A percentile compares a stretch with the other conserved stretches of the same genome.
These are phyloP conservation scores for Arxiozyma slooffiae DNA, from an alignment of 1,139 yeast genomes.

Conservation along the genomic window DNA sequence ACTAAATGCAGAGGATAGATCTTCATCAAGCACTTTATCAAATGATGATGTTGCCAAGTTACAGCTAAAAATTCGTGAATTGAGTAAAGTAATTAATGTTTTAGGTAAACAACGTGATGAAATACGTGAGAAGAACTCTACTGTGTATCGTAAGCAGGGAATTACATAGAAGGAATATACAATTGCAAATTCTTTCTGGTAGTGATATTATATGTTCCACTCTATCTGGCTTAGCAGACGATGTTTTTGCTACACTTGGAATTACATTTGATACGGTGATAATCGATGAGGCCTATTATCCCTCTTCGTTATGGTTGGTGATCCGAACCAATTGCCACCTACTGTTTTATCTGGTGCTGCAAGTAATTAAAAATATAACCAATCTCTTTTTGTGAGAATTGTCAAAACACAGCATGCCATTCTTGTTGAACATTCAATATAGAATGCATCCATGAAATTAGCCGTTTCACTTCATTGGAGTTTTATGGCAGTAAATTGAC, in stretches of 20 bases:
- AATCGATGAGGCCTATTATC: conserved; percentile 93
- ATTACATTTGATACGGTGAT: conserved; percentile 85
- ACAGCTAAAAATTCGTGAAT: conserved; percentile 44
- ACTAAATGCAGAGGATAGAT: conserved; percentile 26
- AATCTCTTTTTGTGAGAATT: conserved; percentile 89
- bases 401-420: conserved; percentile 57
- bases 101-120: conserved; percentile 68
- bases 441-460: conserved; percentile 96
- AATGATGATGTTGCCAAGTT: conserved; percentile 34
- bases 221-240: conserved; percentile 90
- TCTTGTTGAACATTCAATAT: conserved; percentile 85
- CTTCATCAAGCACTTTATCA: conserved; percentile 23
- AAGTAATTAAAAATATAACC: conserved; percentile 70
- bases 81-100: conserved; percentile 53
- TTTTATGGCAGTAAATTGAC: conserved; percentile 64
- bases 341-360: conserved; percentile 93
- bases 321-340: conserved; percentile 97
- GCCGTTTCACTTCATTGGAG: conserved; percentile 73
- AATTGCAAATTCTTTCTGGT: conserved; percentile 58
- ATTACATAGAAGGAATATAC: conserved; percentile 64
- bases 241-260: conserved; percentile 62
- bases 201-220: conserved; percentile 91
- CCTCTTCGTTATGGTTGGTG: conserved; percentile 97
- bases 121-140: conserved; percentile 62
- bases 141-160: conserved; percentile 68